A percentile compares a stretch with the other conserved stretches of the same genome.
Conservation (phyloP, 1,284 basidiomycete species). For the Ceratobasidium sp. region DNA sequence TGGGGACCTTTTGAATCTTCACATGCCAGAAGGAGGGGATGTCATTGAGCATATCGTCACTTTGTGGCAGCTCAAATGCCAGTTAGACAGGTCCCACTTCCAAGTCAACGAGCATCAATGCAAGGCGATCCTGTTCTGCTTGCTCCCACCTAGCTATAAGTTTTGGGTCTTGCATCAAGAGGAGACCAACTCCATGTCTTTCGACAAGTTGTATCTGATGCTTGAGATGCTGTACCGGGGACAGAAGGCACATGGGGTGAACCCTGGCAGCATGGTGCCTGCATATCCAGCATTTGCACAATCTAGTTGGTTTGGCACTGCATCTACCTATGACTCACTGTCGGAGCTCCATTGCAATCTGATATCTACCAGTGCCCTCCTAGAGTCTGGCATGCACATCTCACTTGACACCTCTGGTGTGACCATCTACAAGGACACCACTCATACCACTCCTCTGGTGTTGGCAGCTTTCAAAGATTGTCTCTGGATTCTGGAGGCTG, state of each 20-base stretch:
- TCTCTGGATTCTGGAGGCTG: neutral
- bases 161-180: neutral
- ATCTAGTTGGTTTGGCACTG: too few relatives aligned
- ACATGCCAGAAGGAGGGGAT: neutral
- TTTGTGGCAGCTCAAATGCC: neutral
- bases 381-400: neutral
- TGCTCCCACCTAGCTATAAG: neutral
- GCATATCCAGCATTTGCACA: neutral
- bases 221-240: constrained; percentile 4
- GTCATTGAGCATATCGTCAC: constrained; percentile 11
- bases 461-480: neutral
- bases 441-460: neutral
- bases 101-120: neutral
- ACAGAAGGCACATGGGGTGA: neutral
- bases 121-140: neutral
- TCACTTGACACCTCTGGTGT: neutral
- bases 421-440: neutral
- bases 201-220: neutral
- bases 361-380: neutral
- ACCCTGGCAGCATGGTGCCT: neutral
- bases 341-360: constrained; percentile 1
- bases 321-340: too few relatives aligned
- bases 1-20: neutral
- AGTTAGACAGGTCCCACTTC: neutral
- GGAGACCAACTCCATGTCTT: neutral